phyloP scores from a whole-genome alignment of 1,284 basidiomycete genomes.

The Vanrija sp. region DNA sequence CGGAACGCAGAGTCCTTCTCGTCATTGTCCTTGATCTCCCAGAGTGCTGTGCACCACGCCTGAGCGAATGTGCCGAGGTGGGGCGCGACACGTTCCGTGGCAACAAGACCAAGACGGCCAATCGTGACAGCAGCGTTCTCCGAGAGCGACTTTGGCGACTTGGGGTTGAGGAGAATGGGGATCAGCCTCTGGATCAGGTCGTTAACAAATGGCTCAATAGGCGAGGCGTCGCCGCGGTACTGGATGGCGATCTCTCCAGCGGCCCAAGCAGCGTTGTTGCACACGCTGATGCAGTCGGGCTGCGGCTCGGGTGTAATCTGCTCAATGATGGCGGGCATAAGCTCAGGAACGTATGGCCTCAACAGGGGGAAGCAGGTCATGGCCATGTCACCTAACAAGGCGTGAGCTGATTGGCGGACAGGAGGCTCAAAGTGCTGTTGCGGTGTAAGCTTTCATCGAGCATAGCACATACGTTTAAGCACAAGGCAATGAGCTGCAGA shows the following conservation, averaged over 20 bases:
- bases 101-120: conserved; percentile 89
- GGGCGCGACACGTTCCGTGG: conserved; percentile 81
- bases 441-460: neutral
- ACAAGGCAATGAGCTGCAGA: conserved; percentile 72
- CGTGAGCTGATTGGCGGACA: conserved; percentile 94
- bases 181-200: conserved; percentile 83
- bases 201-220: conserved; percentile 80
- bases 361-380: conserved; percentile 81
- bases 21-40: conserved; percentile 98
- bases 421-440: conserved; percentile 79
- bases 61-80: conserved; percentile 87
- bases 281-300: conserved; percentile 90
- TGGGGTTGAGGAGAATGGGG: conserved; percentile 83
- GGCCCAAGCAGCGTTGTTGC: conserved; percentile 99
- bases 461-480: conserved; percentile 60
- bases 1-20: conserved; percentile 99
- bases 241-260: conserved; percentile 93
- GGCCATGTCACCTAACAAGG: conserved; percentile 93
- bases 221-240: conserved; percentile 53
- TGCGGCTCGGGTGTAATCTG: conserved; percentile 71
- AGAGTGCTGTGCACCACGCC: conserved; percentile 94
- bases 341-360: conserved; percentile 73
- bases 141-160: conserved; percentile 87
- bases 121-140: conserved; percentile 99
- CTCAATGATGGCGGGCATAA: conserved; percentile 84